A percentile compares a stretch with the other conserved stretches of the same genome.
These are phyloP conservation scores for Stenogyne calaminthoides DNA, from an alignment of 305 asterid genomes.

Conservation along the genomic window DNA sequence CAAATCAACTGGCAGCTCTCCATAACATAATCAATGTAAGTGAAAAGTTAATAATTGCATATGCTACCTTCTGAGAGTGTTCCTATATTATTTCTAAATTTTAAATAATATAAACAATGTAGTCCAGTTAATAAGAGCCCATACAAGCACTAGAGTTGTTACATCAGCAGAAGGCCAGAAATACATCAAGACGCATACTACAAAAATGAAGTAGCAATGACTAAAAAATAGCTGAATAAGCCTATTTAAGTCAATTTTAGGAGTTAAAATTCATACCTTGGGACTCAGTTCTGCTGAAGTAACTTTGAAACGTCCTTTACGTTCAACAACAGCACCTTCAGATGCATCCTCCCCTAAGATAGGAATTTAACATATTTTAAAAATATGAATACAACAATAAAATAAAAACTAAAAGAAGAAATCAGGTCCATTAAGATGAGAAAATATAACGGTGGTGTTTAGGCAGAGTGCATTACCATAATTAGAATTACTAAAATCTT, in stretches of 20 bases:
- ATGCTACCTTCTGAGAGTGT: neutral
- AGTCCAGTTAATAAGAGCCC: neutral
- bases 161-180: neutral
- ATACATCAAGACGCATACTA: conserved; percentile 9
- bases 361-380: conserved; percentile 7
- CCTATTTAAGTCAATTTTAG: neutral
- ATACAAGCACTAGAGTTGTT: neutral
- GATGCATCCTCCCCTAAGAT: conserved; percentile 73
- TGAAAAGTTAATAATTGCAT: neutral
- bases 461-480: conserved; percentile 45
- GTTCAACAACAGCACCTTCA: conserved; percentile 84
- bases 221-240: neutral
- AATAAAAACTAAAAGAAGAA: conserved; percentile 7
- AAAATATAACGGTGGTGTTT: neutral
- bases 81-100: neutral
- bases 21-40: neutral
- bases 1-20: neutral
- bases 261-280: conserved; percentile 46
- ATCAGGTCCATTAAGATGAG: conserved; percentile 10
- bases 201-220: neutral
- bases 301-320: conserved; percentile 95
- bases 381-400: neutral
- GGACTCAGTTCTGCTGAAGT: conserved; percentile 82
- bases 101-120: neutral
- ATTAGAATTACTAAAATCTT: conserved; percentile 51